phyloP scores from a whole-genome alignment of 2,329 filamentous ascomycete genomes.

The Hypoxylon sp. region DNA sequence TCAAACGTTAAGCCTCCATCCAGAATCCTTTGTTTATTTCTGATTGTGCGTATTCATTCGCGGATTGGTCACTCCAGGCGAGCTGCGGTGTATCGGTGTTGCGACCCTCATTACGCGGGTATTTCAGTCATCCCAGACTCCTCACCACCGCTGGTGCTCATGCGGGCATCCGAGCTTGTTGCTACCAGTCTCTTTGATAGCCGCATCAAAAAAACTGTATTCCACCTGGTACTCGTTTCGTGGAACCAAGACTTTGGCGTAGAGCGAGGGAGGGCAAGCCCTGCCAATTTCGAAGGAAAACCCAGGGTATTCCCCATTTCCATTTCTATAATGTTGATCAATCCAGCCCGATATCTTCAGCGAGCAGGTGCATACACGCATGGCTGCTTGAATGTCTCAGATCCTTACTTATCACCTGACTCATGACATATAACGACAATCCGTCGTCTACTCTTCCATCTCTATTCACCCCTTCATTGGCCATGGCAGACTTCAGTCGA shows the following conservation, averaged over 20 bases:
- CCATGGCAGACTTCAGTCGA: conserved; percentile 40
- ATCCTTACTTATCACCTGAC: conserved; percentile 43
- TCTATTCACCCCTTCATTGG: conserved; percentile 30
- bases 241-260: conserved; percentile 36
- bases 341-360: conserved; percentile 33
- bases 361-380: conserved; percentile 43
- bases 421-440: conserved; percentile 43
- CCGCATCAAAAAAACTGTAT: conserved; percentile 39
- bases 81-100: conserved; percentile 44
- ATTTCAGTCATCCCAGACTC: conserved; percentile 40
- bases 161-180: conserved; percentile 45
- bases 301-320: conserved; percentile 33
- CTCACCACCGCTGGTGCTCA: conserved; percentile 40
- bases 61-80: conserved; percentile 39
- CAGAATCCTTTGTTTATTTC: conserved; percentile 32
- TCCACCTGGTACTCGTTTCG: conserved; percentile 40
- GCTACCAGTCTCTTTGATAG: conserved; percentile 44
- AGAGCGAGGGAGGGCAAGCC: conserved; percentile 33
- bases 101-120: conserved; percentile 43
- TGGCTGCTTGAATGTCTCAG: conserved; percentile 47
- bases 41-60: conserved; percentile 22
- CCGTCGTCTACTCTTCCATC: conserved; percentile 13
- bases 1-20: conserved; percentile 4
- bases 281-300: conserved; percentile 44
- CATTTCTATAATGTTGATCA: conserved; percentile 30